A percentile compares a stretch with the other conserved stretches of the same genome.
phyloP scores from a whole-genome alignment of 192 early-diverging fungal genomes.

The Gamsiella multidivaricata region DNA sequence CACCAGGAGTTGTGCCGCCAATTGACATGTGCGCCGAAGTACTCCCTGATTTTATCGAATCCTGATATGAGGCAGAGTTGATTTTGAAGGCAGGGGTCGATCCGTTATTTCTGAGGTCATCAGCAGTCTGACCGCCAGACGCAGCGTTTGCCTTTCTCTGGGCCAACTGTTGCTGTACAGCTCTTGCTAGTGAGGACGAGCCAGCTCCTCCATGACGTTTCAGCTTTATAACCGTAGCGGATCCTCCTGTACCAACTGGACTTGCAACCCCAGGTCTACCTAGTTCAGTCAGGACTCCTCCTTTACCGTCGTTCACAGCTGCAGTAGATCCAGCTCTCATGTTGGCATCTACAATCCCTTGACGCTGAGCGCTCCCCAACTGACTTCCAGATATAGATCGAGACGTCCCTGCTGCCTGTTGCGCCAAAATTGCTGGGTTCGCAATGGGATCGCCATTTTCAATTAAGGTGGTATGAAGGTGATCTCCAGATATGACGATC shows the following conservation, averaged over 20 bases:
- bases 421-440: constrained; percentile 7
- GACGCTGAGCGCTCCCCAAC: not conserved
- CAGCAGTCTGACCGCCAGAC: constrained; percentile 6
- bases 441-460: constrained; percentile 28
- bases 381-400: constrained; percentile 11
- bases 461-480: constrained; percentile 39
- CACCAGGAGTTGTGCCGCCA: constrained; percentile 19
- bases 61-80: not conserved
- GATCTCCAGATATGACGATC: constrained; percentile 48
- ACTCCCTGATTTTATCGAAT: constrained; percentile 3
- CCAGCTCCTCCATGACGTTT: constrained; percentile 60
- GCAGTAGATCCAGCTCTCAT: not conserved
- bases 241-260: constrained; percentile 5
- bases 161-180: constrained; percentile 65
- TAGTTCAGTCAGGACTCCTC: constrained; percentile 5
- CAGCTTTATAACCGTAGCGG: constrained; percentile 33
- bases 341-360: not conserved
- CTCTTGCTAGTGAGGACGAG: constrained; percentile 63
- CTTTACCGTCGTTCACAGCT: not conserved
- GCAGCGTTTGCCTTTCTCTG: constrained; percentile 48
- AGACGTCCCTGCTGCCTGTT: constrained; percentile 13
- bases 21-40: constrained; percentile 8
- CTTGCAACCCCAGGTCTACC: constrained; percentile 9
- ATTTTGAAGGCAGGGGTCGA: constrained; percentile 18
- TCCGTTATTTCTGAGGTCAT: constrained; percentile 26